A percentile compares a stretch with the other conserved stretches of the same genome.
These are phyloP conservation scores for Claviceps digitariae DNA, from an alignment of 2,329 filamentous ascomycete genomes.

Conservation along the genomic window DNA sequence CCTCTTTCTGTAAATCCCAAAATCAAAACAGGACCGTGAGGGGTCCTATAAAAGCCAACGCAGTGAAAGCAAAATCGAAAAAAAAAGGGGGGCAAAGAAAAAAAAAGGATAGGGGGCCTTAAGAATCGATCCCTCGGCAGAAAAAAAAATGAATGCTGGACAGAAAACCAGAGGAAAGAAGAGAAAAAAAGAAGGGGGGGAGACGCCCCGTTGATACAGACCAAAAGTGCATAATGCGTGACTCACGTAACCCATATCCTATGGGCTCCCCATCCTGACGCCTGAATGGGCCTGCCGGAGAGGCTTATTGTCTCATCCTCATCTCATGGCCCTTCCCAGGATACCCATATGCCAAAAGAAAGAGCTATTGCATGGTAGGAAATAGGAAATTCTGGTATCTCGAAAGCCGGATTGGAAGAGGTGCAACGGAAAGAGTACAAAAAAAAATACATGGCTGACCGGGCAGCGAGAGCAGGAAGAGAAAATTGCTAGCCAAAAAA, in stretches of 20 bases:
- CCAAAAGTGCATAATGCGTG: background rate
- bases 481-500: background rate
- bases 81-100: background rate
- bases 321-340: background rate
- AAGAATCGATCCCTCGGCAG: background rate
- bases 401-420: background rate
- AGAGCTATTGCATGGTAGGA: background rate
- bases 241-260: background rate
- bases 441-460: background rate
- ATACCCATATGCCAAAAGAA: conserved; percentile 6
- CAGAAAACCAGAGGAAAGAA: background rate
- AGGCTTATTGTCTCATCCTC: background rate
- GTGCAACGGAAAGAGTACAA: background rate
- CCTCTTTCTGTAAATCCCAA: background rate
- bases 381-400: conserved; percentile 4
- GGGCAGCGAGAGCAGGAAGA: background rate
- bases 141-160: background rate
- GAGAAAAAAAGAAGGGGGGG: background rate
- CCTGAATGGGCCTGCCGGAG: background rate
- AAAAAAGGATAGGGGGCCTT: background rate
- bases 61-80: background rate
- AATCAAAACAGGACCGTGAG: background rate
- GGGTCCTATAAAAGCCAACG: background rate
- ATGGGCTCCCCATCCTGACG: conserved; percentile 1
- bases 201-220: background rate